Conservation (phyloP, 2,329 filamentous ascomycete species). For the Ophiostoma novo-ulmi region DNA sequence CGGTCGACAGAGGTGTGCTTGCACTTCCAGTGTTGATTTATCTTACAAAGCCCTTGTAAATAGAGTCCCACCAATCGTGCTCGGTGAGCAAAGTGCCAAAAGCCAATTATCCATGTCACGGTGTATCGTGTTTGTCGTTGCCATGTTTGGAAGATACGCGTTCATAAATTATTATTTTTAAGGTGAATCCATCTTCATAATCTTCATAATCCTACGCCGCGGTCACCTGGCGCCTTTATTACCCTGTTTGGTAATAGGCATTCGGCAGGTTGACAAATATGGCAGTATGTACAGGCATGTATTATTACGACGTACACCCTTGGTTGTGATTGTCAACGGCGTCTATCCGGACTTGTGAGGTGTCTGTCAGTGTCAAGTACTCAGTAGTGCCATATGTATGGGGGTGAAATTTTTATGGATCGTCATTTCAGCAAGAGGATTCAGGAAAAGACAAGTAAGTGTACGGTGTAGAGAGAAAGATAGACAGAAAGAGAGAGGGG, state of each 20-base stretch:
- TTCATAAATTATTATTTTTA: not conserved
- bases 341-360: not conserved
- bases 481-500: not conserved
- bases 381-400: not conserved
- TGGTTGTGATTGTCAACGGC: not conserved
- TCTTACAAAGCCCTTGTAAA: not conserved
- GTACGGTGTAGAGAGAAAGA: not conserved
- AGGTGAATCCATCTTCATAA: not conserved
- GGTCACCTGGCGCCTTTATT: not conserved
- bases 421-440: not conserved
- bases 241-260: not conserved
- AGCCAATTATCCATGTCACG: not conserved
- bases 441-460: not conserved
- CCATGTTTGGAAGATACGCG: not conserved
- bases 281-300: not conserved
- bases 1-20: not conserved
- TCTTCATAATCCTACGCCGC: not conserved
- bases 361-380: slow-evolving; percentile 2
- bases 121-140: not conserved
- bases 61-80: not conserved
- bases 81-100: slow-evolving; percentile 11
- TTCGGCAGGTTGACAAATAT: not conserved
- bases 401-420: not conserved
- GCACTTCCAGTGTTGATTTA: not conserved
- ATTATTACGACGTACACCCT: not conserved